These are phyloP conservation scores for Gypsophila paniculata DNA, from an alignment of 179 eudicot species.

Conservation along the genomic window DNA sequence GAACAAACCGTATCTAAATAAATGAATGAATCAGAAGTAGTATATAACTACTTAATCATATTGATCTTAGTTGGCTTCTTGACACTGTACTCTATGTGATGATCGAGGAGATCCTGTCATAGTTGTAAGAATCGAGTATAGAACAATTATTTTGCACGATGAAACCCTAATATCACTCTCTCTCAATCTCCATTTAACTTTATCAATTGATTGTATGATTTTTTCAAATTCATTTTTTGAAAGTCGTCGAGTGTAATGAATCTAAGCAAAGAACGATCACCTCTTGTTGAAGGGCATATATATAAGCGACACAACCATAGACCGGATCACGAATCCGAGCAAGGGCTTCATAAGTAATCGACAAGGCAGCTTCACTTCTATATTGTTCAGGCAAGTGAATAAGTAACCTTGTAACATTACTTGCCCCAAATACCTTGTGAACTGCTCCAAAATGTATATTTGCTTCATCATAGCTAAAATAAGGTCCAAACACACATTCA, in stretches of 20 bases:
- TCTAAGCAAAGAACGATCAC: conserved; percentile 9
- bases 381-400: conserved; percentile 44
- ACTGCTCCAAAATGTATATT: conserved; percentile 52
- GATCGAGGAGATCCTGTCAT: no score
- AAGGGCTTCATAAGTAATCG: conserved; percentile 56
- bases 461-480: conserved; percentile 52
- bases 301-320: conserved; percentile 62
- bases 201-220: no score
- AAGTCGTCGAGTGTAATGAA: background rate
- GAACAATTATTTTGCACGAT: no score
- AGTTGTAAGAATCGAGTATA: no score
- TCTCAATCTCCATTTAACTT: no score
- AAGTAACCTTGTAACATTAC: conserved; percentile 56
- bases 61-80: no score
- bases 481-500: conserved; percentile 62
- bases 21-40: no score
- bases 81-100: no score
- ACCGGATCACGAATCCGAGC: conserved; percentile 66
- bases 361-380: conserved; percentile 51
- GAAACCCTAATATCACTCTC: no score
- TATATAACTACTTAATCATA: no score
- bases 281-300: conserved; percentile 62
- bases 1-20: no score
- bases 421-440: conserved; percentile 71
- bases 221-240: no score